Percentiles rank a stretch among this genome's conserved stretches.
These are phyloP conservation scores for Takashimella koratensis DNA, from an alignment of 1,284 basidiomycete genomes.

Conservation along the genomic window DNA sequence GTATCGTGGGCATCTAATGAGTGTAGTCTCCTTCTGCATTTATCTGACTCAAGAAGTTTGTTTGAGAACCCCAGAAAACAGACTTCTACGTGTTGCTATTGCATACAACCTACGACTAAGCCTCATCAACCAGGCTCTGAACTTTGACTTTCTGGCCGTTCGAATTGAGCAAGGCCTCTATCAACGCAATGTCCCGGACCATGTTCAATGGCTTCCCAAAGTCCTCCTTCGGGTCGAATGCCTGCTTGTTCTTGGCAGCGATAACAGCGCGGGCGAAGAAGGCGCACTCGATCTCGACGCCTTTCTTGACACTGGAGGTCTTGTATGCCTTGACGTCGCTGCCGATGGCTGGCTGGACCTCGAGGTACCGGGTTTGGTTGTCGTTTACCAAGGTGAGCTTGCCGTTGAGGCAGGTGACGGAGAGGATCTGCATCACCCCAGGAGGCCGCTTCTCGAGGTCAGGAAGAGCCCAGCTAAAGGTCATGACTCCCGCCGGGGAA, in stretches of 20 bases:
- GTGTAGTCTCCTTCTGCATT: too few species aligned
- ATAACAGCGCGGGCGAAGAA: slow-evolving; percentile 59
- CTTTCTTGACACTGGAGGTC: too few species aligned
- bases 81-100: too few species aligned
- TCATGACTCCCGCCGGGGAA: slow-evolving; percentile 34
- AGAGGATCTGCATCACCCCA: too few species aligned
- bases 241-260: slow-evolving; percentile 49
- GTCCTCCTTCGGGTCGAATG: slow-evolving; percentile 16
- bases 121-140: too few species aligned
- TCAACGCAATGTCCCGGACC: slow-evolving; percentile 68
- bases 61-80: too few species aligned
- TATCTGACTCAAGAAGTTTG: too few species aligned
- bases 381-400: slow-evolving; percentile 52
- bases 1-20: too few species aligned
- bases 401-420: slow-evolving; percentile 36
- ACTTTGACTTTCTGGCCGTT: slow-evolving; percentile 61
- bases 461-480: slow-evolving; percentile 35
- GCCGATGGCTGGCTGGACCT: slow-evolving; percentile 50
- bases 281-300: slow-evolving; percentile 60
- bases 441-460: slow-evolving; percentile 21
- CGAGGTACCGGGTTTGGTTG: slow-evolving; percentile 56
- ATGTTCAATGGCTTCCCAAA: slow-evolving; percentile 50
- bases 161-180: slow-evolving; percentile 71
- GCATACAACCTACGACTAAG: too few species aligned
- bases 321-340: slow-evolving; percentile 53